Evolutionary conservation across 2,329 filamentous ascomycete genomes (phyloP).

Genomic region (Aspergillus transmontanensis): DNA sequence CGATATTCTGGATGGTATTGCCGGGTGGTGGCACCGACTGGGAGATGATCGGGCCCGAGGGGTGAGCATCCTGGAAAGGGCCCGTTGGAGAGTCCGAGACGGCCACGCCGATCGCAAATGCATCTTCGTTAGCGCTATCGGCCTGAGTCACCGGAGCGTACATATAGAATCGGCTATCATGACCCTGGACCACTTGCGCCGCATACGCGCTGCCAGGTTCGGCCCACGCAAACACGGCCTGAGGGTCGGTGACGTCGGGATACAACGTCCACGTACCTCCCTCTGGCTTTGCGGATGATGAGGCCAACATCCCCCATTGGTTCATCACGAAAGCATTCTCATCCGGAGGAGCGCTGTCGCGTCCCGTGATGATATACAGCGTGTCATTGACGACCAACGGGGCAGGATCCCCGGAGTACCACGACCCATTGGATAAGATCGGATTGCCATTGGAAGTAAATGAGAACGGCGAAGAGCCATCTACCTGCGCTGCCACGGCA

Average conservation of each 20-base stretch:
- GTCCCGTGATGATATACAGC: constrained; percentile 7
- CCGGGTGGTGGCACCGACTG: constrained; percentile 3
- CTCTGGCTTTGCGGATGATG: neutral
- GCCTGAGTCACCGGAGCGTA: constrained; percentile 5
- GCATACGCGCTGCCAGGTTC: constrained; percentile 1
- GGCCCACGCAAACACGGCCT: constrained; percentile 1
- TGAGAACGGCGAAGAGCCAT: neutral
- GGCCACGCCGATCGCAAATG: constrained; percentile 5
- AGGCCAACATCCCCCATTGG: constrained; percentile 6
- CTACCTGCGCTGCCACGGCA: neutral
- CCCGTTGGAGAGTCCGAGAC: constrained; percentile 1
- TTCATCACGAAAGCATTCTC: constrained; percentile 5
- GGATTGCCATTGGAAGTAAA: constrained; percentile 6
- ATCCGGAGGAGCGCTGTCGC: neutral
- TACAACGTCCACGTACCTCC: constrained; percentile 3
- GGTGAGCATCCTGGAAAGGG: constrained; percentile 5
- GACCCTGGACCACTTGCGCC: constrained; percentile 2
- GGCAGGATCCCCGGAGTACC: constrained; percentile 3
- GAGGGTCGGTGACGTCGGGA: neutral
- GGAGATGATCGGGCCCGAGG: constrained; percentile 6
- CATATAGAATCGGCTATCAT: constrained; percentile 3
- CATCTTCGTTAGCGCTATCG: neutral
- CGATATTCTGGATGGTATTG: constrained; percentile 7
- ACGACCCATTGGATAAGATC: constrained; percentile 4
- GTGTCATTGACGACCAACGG: constrained; percentile 4